Evolutionary conservation across 805 yeast species (phyloP).

Genomic region (Wickerhamomyces bovis): DNA sequence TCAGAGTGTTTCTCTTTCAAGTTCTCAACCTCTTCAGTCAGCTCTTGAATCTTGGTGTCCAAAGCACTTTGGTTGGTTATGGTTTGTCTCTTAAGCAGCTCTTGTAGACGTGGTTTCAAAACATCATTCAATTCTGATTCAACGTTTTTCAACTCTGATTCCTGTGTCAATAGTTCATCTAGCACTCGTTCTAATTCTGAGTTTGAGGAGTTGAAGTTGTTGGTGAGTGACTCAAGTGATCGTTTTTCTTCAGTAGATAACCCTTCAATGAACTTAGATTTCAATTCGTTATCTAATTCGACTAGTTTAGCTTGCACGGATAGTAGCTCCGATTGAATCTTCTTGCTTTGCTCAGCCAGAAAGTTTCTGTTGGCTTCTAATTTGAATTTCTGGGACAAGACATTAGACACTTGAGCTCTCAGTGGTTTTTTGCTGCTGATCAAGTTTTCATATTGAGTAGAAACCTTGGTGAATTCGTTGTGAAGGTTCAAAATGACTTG

Average conservation of each 20-base stretch:
- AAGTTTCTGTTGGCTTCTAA: constrained; percentile 37
- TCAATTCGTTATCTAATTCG: constrained; percentile 40
- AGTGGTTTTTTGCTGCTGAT: constrained; percentile 37
- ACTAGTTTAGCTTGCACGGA: constrained; percentile 31
- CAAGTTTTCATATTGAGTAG: constrained; percentile 37
- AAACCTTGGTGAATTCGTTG: constrained; percentile 32
- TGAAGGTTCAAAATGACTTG: constrained; percentile 45
- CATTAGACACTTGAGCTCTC: constrained; percentile 35
- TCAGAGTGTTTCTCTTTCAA: constrained; percentile 25
- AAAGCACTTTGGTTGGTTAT: constrained; percentile 10
- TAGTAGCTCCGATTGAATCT: not conserved
- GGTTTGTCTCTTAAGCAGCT: constrained; percentile 26
- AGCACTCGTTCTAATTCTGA: constrained; percentile 35
- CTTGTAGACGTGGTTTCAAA: constrained; percentile 45
- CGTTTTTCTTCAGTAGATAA: constrained; percentile 45
- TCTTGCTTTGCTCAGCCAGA: constrained; percentile 5
- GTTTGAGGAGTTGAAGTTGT: constrained; percentile 34
- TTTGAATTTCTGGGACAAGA: constrained; percentile 35
- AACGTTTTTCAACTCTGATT: constrained; percentile 39
- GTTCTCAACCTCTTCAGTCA: constrained; percentile 21
- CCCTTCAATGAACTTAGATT: constrained; percentile 46
- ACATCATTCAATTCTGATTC: constrained; percentile 56
- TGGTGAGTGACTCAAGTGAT: constrained; percentile 31
- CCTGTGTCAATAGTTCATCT: constrained; percentile 36
- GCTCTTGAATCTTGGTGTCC: constrained; percentile 16